phyloP scores from a whole-genome alignment of 805 yeast genomes.

The Candida caryicola region DNA sequence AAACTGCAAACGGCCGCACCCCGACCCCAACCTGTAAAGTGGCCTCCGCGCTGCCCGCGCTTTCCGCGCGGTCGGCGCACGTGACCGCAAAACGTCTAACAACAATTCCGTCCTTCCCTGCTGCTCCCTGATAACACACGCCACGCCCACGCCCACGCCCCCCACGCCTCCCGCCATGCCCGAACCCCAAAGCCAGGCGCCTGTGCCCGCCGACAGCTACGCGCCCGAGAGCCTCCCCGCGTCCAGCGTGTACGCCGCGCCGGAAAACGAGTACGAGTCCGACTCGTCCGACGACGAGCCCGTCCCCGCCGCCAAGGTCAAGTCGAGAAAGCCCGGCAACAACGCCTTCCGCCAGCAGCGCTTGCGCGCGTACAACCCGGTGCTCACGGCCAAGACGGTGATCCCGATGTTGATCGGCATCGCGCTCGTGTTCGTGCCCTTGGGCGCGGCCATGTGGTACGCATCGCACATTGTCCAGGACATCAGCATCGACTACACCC shows the following conservation, averaged over 20 bases:
- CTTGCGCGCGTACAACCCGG: conserved; percentile 48
- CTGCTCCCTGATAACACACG: no score
- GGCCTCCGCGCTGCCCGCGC: no score
- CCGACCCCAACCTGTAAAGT: no score
- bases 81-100: no score
- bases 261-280: conserved; percentile 27
- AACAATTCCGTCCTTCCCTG: no score
- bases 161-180: no score
- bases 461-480: conserved; percentile 40
- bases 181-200: neutral
- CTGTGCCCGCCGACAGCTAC: neutral
- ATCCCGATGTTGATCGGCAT: conserved; percentile 38
- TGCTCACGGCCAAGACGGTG: conserved; percentile 41
- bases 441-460: conserved; percentile 48
- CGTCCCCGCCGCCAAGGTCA: conserved; percentile 33
- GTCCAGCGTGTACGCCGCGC: conserved; percentile 1
- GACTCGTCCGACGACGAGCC: conserved; percentile 41
- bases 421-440: conserved; percentile 40
- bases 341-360: conserved; percentile 57
- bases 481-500: conserved; percentile 39
- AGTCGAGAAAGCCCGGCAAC: conserved; percentile 63
- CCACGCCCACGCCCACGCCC: no score
- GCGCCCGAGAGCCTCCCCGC: neutral
- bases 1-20: no score
- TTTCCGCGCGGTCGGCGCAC: no score